Percentiles rank a stretch among this genome's conserved stretches.
These are phyloP conservation scores for Sporothrix globosa DNA, from an alignment of 2,329 filamentous ascomycete species.

Conservation along the genomic window DNA sequence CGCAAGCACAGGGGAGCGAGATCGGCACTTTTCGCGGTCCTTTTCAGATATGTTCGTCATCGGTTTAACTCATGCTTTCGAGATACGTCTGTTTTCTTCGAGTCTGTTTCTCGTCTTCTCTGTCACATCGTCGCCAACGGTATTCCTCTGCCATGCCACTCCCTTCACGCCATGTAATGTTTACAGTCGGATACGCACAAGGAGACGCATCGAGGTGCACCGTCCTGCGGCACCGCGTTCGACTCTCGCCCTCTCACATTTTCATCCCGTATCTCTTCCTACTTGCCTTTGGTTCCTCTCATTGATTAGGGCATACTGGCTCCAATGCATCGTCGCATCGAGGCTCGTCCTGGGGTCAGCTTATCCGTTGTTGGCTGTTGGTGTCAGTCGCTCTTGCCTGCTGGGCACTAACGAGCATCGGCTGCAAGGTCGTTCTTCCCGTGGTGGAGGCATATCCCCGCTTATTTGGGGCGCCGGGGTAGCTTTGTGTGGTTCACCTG, in stretches of 20 bases:
- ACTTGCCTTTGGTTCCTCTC: background rate
- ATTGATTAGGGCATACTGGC: too few relatives aligned
- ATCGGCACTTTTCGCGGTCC: background rate
- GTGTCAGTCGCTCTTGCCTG: background rate
- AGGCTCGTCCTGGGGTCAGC: too few relatives aligned
- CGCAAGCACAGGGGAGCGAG: background rate
- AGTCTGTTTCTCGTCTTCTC: background rate
- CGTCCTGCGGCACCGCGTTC: background rate
- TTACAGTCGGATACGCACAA: background rate
- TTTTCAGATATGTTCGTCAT: background rate
- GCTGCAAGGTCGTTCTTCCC: background rate
- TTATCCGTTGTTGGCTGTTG: too few relatives aligned
- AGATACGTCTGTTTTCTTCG: background rate
- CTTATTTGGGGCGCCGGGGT: slow-evolving; percentile 6
- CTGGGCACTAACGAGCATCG: background rate
- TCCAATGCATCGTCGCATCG: too few relatives aligned
- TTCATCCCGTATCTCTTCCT: background rate
- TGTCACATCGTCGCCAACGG: background rate
- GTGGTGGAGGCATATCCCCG: slow-evolving; percentile 5
- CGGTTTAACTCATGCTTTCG: background rate
- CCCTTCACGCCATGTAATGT: slow-evolving; percentile 7
- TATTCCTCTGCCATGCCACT: slow-evolving; percentile 13
- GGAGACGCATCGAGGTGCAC: background rate
- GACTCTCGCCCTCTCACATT: background rate
- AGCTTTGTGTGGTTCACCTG: background rate